Percentiles rank a stretch among this genome's conserved stretches.
Evolutionary conservation across 495 filamentous ascomycete genomes (phyloP).

Genomic region (Aspergillus biplanus): DNA sequence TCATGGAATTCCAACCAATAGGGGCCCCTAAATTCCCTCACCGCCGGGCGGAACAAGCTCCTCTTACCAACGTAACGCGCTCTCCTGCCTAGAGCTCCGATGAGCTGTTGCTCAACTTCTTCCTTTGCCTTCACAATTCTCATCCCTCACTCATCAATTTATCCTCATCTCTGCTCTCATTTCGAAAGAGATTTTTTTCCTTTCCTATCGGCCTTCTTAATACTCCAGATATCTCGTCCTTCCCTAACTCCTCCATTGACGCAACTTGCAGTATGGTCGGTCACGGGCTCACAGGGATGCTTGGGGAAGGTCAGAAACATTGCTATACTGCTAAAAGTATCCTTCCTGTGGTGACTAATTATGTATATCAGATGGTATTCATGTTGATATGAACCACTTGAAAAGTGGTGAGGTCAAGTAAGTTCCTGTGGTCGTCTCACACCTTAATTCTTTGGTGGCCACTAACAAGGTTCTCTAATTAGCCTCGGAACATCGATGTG

Average conservation of each 20-base stretch:
- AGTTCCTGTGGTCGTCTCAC: conserved; percentile 32
- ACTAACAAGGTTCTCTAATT: conserved; percentile 34
- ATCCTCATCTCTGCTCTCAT: background rate
- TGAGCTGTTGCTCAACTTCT: conserved; percentile 33
- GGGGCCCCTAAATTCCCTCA: conserved; percentile 26
- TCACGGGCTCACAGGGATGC: conserved; percentile 64
- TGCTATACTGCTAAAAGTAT: conserved; percentile 23
- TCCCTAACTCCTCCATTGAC: conserved; percentile 1
- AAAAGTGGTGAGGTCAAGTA: conserved; percentile 94
- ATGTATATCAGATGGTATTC: conserved; percentile 81
- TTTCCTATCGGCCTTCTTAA: conserved; percentile 9
- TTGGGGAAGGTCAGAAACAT: conserved; percentile 67
- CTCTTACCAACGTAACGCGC: conserved; percentile 32
- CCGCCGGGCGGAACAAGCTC: conserved; percentile 49
- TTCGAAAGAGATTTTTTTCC: background rate
- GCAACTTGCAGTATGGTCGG: conserved; percentile 40
- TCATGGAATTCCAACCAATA: conserved; percentile 27
- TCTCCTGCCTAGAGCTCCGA: conserved; percentile 35
- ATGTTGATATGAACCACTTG: conserved; percentile 94
- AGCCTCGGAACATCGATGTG: conserved; percentile 97
- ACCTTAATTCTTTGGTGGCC: background rate
- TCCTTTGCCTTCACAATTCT: conserved; percentile 19
- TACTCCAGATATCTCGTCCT: background rate
- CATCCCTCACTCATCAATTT: conserved; percentile 14
- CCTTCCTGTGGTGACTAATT: conserved; percentile 30